phyloP scores from a whole-genome alignment of 2,329 filamentous ascomycete species.

The Cytospora piceae region DNA sequence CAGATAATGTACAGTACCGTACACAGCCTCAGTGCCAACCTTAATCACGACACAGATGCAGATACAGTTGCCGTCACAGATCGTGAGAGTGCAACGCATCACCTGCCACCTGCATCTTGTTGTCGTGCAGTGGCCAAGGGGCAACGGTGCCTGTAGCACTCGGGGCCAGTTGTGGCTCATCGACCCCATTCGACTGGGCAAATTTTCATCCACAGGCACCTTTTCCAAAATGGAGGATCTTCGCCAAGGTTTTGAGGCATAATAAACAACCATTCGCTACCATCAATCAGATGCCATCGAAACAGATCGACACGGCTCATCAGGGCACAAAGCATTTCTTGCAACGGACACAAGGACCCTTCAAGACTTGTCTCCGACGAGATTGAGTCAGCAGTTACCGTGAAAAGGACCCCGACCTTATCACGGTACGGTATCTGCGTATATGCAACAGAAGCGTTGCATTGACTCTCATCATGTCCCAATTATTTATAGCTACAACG shows the following conservation, averaged over 20 bases:
- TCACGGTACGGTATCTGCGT: too few relatives aligned
- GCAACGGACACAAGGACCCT: not conserved
- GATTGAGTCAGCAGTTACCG: not conserved
- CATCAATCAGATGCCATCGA: conserved; percentile 13
- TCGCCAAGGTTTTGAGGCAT: conserved; percentile 17
- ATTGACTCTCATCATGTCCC: conserved; percentile 7
- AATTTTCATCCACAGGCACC: conserved; percentile 1
- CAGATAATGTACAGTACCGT: not conserved
- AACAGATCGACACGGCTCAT: not conserved
- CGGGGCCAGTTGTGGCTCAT: too few relatives aligned
- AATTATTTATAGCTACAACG: conserved; percentile 20
- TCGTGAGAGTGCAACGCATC: not conserved
- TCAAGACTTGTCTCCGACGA: not conserved
- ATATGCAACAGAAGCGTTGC: not conserved
- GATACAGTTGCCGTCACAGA: not conserved
- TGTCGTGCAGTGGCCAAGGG: conserved; percentile 16
- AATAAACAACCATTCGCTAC: conserved; percentile 3
- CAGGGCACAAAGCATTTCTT: not conserved
- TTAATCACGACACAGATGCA: not conserved
- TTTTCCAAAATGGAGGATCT: conserved; percentile 15
- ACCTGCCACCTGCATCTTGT: conserved; percentile 3
- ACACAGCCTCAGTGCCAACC: not conserved
- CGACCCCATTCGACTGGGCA: conserved; percentile 6
- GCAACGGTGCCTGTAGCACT: not conserved
- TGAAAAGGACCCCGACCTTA: not conserved